Conservation (phyloP, 108 stramenopile genomes). For the Cyclotella sp. region DNA sequence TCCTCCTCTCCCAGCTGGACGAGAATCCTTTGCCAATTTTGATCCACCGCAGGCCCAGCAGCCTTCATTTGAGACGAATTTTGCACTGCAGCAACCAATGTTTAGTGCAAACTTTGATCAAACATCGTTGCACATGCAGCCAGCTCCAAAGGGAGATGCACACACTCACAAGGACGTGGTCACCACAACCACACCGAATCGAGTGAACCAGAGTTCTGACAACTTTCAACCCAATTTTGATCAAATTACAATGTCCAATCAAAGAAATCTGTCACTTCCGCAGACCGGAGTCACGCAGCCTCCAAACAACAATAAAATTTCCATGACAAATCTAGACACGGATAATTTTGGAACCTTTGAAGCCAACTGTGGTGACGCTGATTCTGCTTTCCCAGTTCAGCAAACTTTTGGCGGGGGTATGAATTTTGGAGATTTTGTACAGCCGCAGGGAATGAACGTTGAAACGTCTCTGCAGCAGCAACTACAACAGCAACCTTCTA, state of each 20-base stretch:
- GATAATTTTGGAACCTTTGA: constrained; percentile 22
- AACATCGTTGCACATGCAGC: constrained; percentile 2
- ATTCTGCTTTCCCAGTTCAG: background rate
- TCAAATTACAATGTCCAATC: too few relatives aligned
- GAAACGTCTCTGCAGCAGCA: background rate
- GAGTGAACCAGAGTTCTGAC: too few relatives aligned
- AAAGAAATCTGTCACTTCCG: too few relatives aligned
- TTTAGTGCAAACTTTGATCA: constrained; percentile 41
- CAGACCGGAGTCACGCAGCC: background rate
- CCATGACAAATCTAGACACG: background rate
- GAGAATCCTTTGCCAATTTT: background rate
- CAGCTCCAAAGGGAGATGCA: background rate
- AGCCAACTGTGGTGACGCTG: background rate
- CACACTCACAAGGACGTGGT: too few relatives aligned
- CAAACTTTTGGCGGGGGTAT: background rate
- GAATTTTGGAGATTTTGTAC: background rate
- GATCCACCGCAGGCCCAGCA: constrained; percentile 8
- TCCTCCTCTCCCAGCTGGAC: background rate
- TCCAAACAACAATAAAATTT: background rate
- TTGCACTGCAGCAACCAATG: constrained; percentile 41
- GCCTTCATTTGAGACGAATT: constrained; percentile 37
- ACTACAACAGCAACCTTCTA: background rate
- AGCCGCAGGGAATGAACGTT: background rate
- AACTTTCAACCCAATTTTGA: too few relatives aligned
- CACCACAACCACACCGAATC: too few relatives aligned